Base-by-base conservation (phyloP, 1,139 yeast species). In the Protomyces gravidus region DNA sequence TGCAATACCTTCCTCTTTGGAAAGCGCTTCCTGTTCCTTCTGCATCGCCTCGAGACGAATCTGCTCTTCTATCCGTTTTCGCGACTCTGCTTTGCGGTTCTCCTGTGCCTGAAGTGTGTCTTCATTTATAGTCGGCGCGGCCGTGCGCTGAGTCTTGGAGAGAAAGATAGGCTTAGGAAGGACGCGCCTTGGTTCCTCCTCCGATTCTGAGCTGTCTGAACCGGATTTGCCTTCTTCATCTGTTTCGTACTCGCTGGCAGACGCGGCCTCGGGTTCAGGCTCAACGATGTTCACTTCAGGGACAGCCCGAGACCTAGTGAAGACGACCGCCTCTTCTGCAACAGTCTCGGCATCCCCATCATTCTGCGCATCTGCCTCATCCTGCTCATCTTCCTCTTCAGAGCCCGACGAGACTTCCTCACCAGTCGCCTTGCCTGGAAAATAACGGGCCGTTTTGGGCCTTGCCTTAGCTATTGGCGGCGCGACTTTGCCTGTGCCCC, bases 1-100 rank as follows among this genome's bases (percentile, higher is more conserved):
- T 19, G 68, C 65, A 5, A 15, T 19, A 2, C 42, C 42, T 11
- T 36, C 42, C 4, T 19, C 66, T 70, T 17, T 67, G 69, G 28
- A 64, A 67, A 19, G 63, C 60, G 13, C 65, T 64, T 21, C 52
- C 27, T 7, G 58, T 56, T 27, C 61, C 63, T 7, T 59, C 53
- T 25, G 28, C 32, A 50, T 50, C 28, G 26, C 51, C 61, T 59
- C 39, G 17, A 17, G 21, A 17, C 42, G 42, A n/a, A 36, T 17
- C 21, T 36, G 42, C 21, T 36, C 42, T 11, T 36, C 42, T n/a
- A 36, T 36, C 42, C 42, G 42, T 13, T 36, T 36, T 19, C 42
- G 42, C 17, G 42, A 36, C 23, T 36, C 42, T 36, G 42, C 42
- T 36, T 36, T 36, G 9, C 42, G 42, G 4, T 11, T 6, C 19